Evolutionary conservation across 2,329 filamentous ascomycete genomes (phyloP).

Genomic region (Pseudocercospora vitis): DNA sequence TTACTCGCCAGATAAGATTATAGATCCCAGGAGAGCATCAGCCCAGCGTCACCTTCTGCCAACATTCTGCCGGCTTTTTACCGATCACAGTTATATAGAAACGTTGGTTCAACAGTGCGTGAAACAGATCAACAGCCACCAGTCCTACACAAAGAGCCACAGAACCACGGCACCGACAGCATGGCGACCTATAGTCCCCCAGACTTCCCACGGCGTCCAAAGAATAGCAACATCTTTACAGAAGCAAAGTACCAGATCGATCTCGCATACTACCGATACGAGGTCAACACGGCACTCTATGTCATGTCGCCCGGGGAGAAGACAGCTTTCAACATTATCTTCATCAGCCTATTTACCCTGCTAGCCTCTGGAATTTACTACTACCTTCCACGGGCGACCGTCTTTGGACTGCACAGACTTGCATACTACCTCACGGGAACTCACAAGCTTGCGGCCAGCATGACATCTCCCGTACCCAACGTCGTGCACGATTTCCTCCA

Average conservation of each 20-base stretch:
- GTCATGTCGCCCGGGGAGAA: slow-evolving; percentile 35
- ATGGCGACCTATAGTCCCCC: slow-evolving; percentile 33
- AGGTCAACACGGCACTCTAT: slow-evolving; percentile 33
- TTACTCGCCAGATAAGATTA: slow-evolving; percentile 5
- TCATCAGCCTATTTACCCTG: slow-evolving; percentile 24
- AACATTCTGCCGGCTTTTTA: neutral
- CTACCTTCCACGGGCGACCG: slow-evolving; percentile 23
- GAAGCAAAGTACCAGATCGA: slow-evolving; percentile 27
- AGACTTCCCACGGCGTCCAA: slow-evolving; percentile 27
- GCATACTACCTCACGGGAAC: slow-evolving; percentile 28
- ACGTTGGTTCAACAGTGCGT: neutral
- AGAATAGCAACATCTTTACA: slow-evolving; percentile 23
- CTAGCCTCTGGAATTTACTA: slow-evolving; percentile 27
- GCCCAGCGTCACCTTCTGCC: slow-evolving; percentile 1
- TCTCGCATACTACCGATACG: slow-evolving; percentile 33
- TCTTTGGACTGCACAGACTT: slow-evolving; percentile 19
- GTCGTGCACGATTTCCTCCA: slow-evolving; percentile 18
- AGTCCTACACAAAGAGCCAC: neutral
- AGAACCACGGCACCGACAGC: neutral
- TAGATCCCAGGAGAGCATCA: slow-evolving; percentile 2
- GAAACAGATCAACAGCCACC: neutral
- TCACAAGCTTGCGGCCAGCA: slow-evolving; percentile 6
- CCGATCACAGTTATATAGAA: neutral
- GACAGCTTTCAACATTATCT: slow-evolving; percentile 31
- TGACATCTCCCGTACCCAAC: slow-evolving; percentile 8